phyloP scores from a whole-genome alignment of 768 basidiomycete genomes.

The Trametes cinnabarina region DNA sequence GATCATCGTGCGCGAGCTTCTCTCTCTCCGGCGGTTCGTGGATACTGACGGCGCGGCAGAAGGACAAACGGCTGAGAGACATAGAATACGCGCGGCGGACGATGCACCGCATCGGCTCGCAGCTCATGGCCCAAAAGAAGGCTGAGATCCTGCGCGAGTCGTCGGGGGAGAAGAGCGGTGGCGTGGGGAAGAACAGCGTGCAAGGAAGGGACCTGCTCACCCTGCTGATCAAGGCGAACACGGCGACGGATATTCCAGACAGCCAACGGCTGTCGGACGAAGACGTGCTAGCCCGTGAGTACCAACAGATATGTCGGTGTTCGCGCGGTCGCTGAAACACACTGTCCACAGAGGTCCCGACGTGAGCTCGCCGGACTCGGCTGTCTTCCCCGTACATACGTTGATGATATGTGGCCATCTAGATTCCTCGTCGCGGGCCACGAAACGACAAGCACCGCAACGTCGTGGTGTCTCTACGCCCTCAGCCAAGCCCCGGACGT shows the following conservation, averaged over 20 bases:
- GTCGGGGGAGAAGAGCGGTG: conserved; percentile 35
- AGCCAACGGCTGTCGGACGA: conserved; percentile 56
- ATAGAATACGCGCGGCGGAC: conserved; percentile 14
- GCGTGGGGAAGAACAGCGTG: not conserved
- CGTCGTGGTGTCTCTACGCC: conserved; percentile 38
- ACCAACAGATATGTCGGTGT: no score
- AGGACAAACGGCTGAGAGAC: not conserved
- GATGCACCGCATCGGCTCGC: conserved; percentile 29
- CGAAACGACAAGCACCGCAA: conserved; percentile 42
- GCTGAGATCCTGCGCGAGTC: conserved; percentile 29
- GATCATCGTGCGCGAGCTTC: conserved; percentile 11
- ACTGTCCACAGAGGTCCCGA: conserved; percentile 21
- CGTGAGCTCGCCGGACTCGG: conserved; percentile 2
- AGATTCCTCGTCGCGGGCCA: conserved; percentile 38
- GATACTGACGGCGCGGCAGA: not conserved
- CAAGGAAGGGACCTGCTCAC: conserved; percentile 13
- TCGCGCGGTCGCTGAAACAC: not conserved
- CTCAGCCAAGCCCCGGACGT: conserved; percentile 38
- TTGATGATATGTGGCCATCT: no score
- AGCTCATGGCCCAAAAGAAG: conserved; percentile 34
- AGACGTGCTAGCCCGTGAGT: conserved; percentile 56
- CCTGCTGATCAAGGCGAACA: conserved; percentile 61
- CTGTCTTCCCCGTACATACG: conserved; percentile 42
- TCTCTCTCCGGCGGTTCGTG: not conserved
- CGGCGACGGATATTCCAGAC: conserved; percentile 55